A percentile compares a stretch with the other conserved stretches of the same genome.
phyloP scores from a whole-genome alignment of 2,329 filamentous ascomycete species.

The Amauroascus verrucosus region DNA sequence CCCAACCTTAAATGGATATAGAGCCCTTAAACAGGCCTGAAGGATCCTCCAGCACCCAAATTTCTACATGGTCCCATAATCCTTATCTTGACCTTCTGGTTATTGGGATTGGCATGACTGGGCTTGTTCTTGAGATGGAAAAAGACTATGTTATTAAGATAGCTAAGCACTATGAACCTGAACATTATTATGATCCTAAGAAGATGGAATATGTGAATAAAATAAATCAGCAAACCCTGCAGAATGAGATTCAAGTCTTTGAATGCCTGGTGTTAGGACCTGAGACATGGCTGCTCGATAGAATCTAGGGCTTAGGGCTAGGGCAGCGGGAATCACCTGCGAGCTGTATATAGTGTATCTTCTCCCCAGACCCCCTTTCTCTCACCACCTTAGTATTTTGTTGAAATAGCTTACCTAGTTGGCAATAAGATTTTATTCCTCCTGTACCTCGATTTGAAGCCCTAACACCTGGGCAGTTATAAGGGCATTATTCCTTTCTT shows the following conservation, averaged over 20 bases:
- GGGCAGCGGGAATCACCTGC: no score
- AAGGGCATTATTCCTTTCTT: constrained; percentile 16
- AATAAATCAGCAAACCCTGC: constrained; percentile 14
- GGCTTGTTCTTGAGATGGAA: constrained; percentile 15
- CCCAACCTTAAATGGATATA: constrained; percentile 9
- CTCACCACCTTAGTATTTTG: no score
- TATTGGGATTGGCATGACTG: constrained; percentile 15
- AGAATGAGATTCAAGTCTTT: constrained; percentile 16
- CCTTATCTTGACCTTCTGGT: constrained; percentile 13
- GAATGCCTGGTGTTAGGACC: no score
- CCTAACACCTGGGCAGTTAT: constrained; percentile 13
- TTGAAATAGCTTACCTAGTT: no score
- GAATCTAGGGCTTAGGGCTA: no score
- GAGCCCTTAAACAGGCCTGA: constrained; percentile 8
- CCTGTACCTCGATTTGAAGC: no score
- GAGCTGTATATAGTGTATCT: no score
- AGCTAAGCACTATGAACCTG: constrained; percentile 12
- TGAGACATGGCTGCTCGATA: no score
- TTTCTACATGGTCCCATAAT: constrained; percentile 11
- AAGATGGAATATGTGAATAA: constrained; percentile 16
- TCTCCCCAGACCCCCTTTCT: no score
- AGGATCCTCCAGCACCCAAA: constrained; percentile 8
- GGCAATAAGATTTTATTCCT: no score
- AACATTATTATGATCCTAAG: constrained; percentile 1
- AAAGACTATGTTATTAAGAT: constrained; percentile 15